Evolutionary conservation across 1,139 yeast species (phyloP), one percentile per base, ranked within the genome.

Genomic region (Taphrina betulina): DNA sequence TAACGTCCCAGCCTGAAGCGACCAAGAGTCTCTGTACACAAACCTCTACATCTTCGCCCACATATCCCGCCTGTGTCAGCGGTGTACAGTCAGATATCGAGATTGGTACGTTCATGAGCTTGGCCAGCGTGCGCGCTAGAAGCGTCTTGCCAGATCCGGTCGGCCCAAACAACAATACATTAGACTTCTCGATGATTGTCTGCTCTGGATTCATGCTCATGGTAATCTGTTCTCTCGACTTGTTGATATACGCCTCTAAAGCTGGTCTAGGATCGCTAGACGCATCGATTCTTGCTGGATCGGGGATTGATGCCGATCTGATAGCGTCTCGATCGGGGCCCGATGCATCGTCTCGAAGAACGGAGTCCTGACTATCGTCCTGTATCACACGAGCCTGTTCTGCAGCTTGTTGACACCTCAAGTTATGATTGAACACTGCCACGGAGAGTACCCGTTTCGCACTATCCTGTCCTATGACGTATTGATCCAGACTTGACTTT

Each of bases 101-200:
- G 42, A 78, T 74, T 2, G 82, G 81, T 19, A 78, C 79, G 37
- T 77, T 74, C 42, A 78, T 63, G 1, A 73, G 68, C 31, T 70
- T 69, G 0, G 82, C 81, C 40, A 78, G 65, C 0, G 80, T 77
- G 43, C 75, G 71, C 0, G 82, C 81, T 36, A 78, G 68, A 23
- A 78, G 63, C 0, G 82, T 78, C 64, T 78, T 78, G 24, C 82
- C 81, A 2, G 80, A 75, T 1, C 82, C 81, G 3, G 80, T 75
- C 0, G 82, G 81, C 0, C 82, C 82, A n/a, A 78, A 65, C 3
- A 78, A 66, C 50, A 78, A 62, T 1, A 78, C 73, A 63, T 78
- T 78, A 26, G 81, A 76, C 60, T 78, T 78, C 55, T 77, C 78
- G 48, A 78, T 63, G 48, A 72, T 74, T 23, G 74, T 63, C 16